phyloP scores from a whole-genome alignment of 1,284 basidiomycete species.

The Filobasidium uniguttulatum region DNA sequence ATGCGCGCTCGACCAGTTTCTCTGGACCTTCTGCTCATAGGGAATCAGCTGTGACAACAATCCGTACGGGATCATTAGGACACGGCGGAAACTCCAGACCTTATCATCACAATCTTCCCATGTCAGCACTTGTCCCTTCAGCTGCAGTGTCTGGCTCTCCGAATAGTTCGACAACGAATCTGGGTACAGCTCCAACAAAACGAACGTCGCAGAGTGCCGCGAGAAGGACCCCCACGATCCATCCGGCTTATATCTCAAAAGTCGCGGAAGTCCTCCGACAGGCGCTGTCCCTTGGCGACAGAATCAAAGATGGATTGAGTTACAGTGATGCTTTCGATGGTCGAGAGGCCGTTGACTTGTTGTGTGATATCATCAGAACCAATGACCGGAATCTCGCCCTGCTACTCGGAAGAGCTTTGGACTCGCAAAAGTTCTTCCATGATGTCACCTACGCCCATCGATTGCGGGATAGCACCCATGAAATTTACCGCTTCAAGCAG shows the following conservation, averaged over 20 bases:
- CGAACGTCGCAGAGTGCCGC: conserved; percentile 22
- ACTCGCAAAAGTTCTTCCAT: conserved; percentile 98
- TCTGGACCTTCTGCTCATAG: conserved; percentile 26
- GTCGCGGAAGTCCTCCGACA: conserved; percentile 87
- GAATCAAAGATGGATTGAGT: conserved; percentile 84
- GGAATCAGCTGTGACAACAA: conserved; percentile 22
- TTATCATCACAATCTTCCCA: conserved; percentile 17
- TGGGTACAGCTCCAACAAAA: conserved; percentile 21
- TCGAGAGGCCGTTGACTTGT: conserved; percentile 87
- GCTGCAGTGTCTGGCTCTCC: no score
- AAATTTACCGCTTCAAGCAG: conserved; percentile 79
- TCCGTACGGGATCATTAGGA: conserved; percentile 27
- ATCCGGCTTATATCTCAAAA: conserved; percentile 84
- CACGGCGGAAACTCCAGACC: no score
- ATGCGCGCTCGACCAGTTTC: conserved; percentile 34
- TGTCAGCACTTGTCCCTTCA: no score
- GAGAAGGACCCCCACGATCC: conserved; percentile 59
- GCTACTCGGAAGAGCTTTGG: conserved; percentile 82
- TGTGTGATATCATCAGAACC: conserved; percentile 95
- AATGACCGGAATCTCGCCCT: conserved; percentile 92
- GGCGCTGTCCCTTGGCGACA: conserved; percentile 61
- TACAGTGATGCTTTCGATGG: conserved; percentile 97
- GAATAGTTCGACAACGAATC: conserved; percentile 24
- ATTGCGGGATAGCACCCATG: conserved; percentile 70
- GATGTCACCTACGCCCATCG: conserved; percentile 92